A percentile compares a stretch with the other conserved stretches of the same genome.
Conservation (phyloP, 2,329 filamentous ascomycete genomes). For the Ophiostoma fasciatum region DNA sequence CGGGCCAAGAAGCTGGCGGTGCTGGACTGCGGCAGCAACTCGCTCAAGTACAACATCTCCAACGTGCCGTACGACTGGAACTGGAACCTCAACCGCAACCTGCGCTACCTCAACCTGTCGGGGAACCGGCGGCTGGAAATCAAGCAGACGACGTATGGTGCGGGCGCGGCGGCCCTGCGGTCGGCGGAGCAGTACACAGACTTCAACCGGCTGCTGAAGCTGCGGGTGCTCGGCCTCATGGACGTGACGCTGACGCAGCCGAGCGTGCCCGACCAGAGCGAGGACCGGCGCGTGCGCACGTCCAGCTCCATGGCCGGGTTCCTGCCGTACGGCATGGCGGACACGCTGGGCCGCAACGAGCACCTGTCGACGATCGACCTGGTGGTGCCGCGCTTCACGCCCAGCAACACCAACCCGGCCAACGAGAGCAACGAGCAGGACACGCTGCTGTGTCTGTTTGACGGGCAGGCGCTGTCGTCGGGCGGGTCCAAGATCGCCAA, state of each 20-base stretch:
- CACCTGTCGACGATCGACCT: constrained; percentile 93
- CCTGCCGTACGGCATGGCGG: constrained; percentile 93
- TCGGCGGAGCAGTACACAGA: constrained; percentile 57
- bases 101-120: constrained; percentile 89
- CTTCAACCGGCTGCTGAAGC: constrained; percentile 69
- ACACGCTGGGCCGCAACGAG: constrained; percentile 83
- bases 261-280: constrained; percentile 85
- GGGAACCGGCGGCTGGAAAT: constrained; percentile 96
- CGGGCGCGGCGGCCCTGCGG: constrained; percentile 36
- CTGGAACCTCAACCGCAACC: constrained; percentile 94
- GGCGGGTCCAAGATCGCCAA: constrained; percentile 94
- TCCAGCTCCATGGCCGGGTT: constrained; percentile 86
- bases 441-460: constrained; percentile 86
- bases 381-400: constrained; percentile 82
- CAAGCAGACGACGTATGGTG: constrained; percentile 46
- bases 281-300: constrained; percentile 90
- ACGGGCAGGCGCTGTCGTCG: constrained; percentile 76
- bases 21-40: constrained; percentile 88
- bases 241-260: constrained; percentile 92
- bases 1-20: constrained; percentile 86
- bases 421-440: constrained; percentile 54
- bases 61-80: constrained; percentile 99
- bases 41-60: constrained; percentile 93
- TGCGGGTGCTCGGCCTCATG: constrained; percentile 87
- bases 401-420: too few relatives aligned